Evolutionary conservation across 1,284 basidiomycete species (phyloP), one percentile per base, ranked within the genome.

Genomic region (Marasmius tenuissimus): DNA sequence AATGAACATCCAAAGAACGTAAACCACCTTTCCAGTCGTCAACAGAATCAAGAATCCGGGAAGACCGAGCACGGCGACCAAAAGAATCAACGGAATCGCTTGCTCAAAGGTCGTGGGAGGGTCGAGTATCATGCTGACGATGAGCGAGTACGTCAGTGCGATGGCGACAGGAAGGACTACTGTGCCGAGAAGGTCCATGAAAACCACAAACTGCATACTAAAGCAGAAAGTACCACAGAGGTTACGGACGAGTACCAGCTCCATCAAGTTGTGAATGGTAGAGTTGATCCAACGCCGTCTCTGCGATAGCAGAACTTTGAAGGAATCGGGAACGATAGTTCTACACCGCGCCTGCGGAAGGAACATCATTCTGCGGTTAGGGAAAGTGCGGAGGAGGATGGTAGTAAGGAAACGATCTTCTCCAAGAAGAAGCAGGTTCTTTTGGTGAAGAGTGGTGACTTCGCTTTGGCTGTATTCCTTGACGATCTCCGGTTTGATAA

Each of bases 211-310:
- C 74, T 97, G 94, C 94, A 96, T 96, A 75, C 93, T 95, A 78
- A 96, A 96, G 80, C 94, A 97, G 76, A 96, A 96, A 37, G 94
- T 96, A 52, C 94, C 94, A 74, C 94, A 99, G 22, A 99, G 85
- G 72, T 99, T 95, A 66, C 94, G 93, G 34, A 99, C 97, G 63
- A 94, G 88, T 40, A 99, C 94, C 39, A 99, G 90, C 75, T 99
- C 97, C 96, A 98, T 98, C 59, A 99, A 85, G 73, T 99, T 99
- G 81, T 99, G 97, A 54, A 99, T 93, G 0, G 97, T 99, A 50
- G 96, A 98, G 77, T 98, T 99, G 82, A 99, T 99, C 97, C 97
- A 99, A 66, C 97, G 91, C 34, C 97, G 90, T 38, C 97, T 93
- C 74, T 99, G 97, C 1, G 97, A 99, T 11, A 99, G 85, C 49